Conservation (phyloP, 176 grass and related monocot species). For the Triticum dicoccoides region DNA sequence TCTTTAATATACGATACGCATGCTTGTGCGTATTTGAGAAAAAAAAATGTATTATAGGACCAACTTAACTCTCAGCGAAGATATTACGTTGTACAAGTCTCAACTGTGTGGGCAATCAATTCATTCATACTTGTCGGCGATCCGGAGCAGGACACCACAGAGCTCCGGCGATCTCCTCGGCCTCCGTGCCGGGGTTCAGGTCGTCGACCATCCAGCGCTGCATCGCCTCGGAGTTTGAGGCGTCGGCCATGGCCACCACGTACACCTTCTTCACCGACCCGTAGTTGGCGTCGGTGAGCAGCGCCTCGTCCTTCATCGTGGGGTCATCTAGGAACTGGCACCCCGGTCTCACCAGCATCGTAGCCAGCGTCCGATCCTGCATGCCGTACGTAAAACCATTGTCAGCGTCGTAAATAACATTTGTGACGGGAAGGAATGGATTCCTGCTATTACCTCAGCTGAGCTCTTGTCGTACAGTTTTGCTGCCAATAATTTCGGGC, state of each 20-base stretch:
- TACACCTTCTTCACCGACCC: conserved; percentile 49
- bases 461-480: conserved; percentile 28
- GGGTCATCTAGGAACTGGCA: conserved; percentile 34
- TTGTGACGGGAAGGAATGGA: neutral
- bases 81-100: no score
- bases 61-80: no score
- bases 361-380: conserved; percentile 45
- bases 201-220: conserved; percentile 35
- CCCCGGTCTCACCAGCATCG: conserved; percentile 38
- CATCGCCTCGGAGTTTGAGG: neutral
- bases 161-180: conserved; percentile 53
- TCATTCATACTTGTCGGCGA: neutral
- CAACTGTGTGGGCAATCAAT: neutral
- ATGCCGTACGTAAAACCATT: neutral
- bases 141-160: conserved; percentile 20
- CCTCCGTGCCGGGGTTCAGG: conserved; percentile 31
- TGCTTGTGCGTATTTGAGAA: no score
- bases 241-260: conserved; percentile 47
- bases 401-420: neutral
- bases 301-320: conserved; percentile 18
- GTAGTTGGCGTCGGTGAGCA: conserved; percentile 38
- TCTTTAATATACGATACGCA: no score
- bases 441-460: conserved; percentile 9
- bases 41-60: no score
- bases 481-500: conserved; percentile 31